These are phyloP conservation scores for Pseudogymnoascus sp. DNA, from an alignment of 2,329 filamentous ascomycete genomes.

Conservation along the genomic window DNA sequence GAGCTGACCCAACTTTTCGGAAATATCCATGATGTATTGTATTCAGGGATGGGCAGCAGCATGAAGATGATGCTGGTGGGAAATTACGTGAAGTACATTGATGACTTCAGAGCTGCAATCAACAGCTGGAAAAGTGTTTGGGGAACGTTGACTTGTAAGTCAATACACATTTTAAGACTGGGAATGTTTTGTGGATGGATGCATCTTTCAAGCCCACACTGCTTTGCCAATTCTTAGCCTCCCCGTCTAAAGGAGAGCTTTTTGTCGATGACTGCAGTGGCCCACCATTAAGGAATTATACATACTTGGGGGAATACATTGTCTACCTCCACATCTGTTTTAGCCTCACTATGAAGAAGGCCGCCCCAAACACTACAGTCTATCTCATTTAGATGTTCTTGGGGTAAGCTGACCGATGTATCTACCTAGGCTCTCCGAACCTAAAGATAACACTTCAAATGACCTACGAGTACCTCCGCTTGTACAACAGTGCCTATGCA, in stretches of 20 bases:
- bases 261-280: too few relatives aligned
- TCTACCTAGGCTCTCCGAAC: slow-evolving; percentile 45
- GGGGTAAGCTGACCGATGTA: neutral
- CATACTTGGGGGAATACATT: too few relatives aligned
- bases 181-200: neutral
- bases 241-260: neutral
- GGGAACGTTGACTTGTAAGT: slow-evolving; percentile 54
- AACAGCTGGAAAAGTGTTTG: slow-evolving; percentile 63
- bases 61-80: slow-evolving; percentile 62
- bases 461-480: slow-evolving; percentile 62
- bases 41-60: slow-evolving; percentile 60
- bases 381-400: neutral
- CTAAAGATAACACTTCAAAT: slow-evolving; percentile 60
- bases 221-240: neutral
- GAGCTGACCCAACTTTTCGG: slow-evolving; percentile 65
- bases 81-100: slow-evolving; percentile 66
- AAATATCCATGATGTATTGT: slow-evolving; percentile 65
- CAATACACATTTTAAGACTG: neutral
- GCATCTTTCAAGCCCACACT: neutral
- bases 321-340: too few relatives aligned
- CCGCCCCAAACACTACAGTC: too few relatives aligned
- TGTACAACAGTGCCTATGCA: slow-evolving; percentile 68
- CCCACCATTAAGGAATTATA: too few relatives aligned
- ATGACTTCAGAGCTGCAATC: slow-evolving; percentile 61
- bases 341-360: too few relatives aligned